Percentiles rank a stretch among this genome's conserved stretches.
phyloP scores from a whole-genome alignment of 306 rosid species.

The Crataegus laevigata region DNA sequence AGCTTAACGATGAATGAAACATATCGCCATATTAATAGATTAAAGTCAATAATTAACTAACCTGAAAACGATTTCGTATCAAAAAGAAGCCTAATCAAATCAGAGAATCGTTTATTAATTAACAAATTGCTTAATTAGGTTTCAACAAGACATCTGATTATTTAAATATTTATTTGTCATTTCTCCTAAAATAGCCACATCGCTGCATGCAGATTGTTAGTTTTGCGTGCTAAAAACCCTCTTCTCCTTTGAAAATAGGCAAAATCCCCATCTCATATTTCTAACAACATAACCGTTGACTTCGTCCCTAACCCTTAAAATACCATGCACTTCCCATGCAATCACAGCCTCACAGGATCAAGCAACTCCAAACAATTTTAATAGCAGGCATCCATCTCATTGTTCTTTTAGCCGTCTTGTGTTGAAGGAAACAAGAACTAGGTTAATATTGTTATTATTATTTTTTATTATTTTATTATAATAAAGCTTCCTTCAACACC shows the following conservation, averaged over 20 bases:
- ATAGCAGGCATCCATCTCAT: not conserved
- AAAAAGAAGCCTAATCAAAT: not conserved
- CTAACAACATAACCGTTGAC: constrained; percentile 20
- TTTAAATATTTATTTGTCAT: not conserved
- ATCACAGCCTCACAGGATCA: not conserved
- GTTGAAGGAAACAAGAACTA: not conserved
- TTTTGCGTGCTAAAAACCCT: constrained; percentile 15
- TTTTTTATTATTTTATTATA: not conserved
- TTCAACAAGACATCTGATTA: not conserved
- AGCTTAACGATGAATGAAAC: not conserved
- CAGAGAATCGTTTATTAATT: not conserved
- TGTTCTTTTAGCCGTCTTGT: not conserved
- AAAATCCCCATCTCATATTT: not conserved
- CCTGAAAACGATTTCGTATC: not conserved
- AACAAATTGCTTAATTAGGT: not conserved
- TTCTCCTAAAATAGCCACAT: not conserved
- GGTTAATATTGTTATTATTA: not conserved
- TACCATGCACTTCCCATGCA: not conserved
- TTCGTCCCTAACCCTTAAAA: constrained; percentile 20
- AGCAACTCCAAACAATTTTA: constrained; percentile 6
- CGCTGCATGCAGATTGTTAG: not conserved
- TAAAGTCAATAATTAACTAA: not conserved
- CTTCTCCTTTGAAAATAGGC: not conserved
- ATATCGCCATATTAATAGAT: no score
- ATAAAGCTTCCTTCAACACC: constrained; percentile 14